Evolutionary conservation across 1,284 basidiomycete species (phyloP).

Genomic region (Apiotrichum domesticum): DNA sequence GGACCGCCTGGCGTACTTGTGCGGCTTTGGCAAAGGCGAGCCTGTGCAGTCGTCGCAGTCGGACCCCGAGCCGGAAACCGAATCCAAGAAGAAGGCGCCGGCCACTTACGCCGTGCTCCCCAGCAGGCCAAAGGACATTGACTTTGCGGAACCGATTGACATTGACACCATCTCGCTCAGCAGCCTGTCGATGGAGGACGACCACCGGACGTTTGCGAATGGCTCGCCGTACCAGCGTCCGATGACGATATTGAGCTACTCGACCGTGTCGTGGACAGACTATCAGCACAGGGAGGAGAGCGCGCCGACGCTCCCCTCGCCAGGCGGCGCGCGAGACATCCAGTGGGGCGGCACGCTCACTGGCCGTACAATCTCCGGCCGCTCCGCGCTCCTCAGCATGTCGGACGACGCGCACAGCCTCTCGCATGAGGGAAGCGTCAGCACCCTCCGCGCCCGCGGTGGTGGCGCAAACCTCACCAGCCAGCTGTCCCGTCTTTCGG

Average conservation of each 20-base stretch:
- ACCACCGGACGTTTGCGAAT: background rate
- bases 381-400: slow-evolving; percentile 1
- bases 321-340: slow-evolving; percentile 3
- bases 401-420: slow-evolving; percentile 1
- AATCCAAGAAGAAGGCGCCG: background rate
- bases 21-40: too few species aligned
- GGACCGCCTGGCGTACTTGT: slow-evolving; percentile 3
- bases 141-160: slow-evolving; percentile 16
- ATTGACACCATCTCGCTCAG: slow-evolving; percentile 9
- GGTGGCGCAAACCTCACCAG: background rate
- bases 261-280: background rate
- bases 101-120: background rate
- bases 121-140: slow-evolving; percentile 1
- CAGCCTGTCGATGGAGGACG: slow-evolving; percentile 4
- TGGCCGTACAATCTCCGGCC: slow-evolving; percentile 11
- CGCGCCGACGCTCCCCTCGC: background rate
- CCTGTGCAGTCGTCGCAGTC: background rate
- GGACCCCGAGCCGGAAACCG: background rate
- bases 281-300: background rate
- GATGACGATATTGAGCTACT: background rate
- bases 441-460: background rate
- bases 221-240: background rate
- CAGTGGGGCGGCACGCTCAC: slow-evolving; percentile 5
- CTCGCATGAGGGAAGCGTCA: background rate
- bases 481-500: background rate